Evolutionary conservation across 164 flowering plant species (phyloP).

Genomic region (Paratinospora sagittata): DNA sequence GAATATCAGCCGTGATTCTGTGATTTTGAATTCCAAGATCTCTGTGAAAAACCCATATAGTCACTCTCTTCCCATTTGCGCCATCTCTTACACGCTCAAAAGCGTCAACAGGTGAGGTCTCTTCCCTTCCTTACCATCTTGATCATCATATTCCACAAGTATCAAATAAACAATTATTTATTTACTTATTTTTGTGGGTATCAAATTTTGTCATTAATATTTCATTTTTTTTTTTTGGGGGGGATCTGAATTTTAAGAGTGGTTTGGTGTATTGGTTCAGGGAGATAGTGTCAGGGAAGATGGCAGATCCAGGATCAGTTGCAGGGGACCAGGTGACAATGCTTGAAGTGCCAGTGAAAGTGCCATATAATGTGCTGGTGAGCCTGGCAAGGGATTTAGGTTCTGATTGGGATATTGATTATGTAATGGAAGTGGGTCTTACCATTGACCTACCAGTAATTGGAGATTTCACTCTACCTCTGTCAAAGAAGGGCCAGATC

Average conservation of each 20-base stretch:
- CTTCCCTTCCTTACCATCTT: not conserved
- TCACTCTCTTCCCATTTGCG: constrained; percentile 55
- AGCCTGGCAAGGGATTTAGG: constrained; percentile 54
- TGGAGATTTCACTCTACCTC: constrained; percentile 55
- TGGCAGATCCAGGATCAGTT: constrained; percentile 67
- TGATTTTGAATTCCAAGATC: constrained; percentile 39
- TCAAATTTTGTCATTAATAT: no score
- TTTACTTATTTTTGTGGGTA: no score
- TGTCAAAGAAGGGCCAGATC: constrained; percentile 52
- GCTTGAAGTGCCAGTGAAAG: constrained; percentile 44
- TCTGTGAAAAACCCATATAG: constrained; percentile 55
- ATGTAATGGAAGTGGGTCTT: constrained; percentile 37
- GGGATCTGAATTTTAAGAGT: not conserved
- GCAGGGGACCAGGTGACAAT: constrained; percentile 33
- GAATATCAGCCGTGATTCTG: constrained; percentile 35
- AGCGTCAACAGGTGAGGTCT: not conserved
- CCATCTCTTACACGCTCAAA: constrained; percentile 59
- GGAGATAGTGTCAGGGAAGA: constrained; percentile 43
- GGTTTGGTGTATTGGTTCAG: constrained; percentile 19
- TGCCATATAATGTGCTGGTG: constrained; percentile 38
- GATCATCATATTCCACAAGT: no score
- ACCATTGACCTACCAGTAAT: constrained; percentile 49
- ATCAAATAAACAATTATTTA: no score
- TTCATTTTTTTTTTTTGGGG: no score
- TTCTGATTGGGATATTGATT: constrained; percentile 64